A percentile compares a stretch with the other conserved stretches of the same genome.
These are phyloP conservation scores for Tillandsia fasciculata DNA, from an alignment of 176 grass and related monocot genomes.

Conservation along the genomic window DNA sequence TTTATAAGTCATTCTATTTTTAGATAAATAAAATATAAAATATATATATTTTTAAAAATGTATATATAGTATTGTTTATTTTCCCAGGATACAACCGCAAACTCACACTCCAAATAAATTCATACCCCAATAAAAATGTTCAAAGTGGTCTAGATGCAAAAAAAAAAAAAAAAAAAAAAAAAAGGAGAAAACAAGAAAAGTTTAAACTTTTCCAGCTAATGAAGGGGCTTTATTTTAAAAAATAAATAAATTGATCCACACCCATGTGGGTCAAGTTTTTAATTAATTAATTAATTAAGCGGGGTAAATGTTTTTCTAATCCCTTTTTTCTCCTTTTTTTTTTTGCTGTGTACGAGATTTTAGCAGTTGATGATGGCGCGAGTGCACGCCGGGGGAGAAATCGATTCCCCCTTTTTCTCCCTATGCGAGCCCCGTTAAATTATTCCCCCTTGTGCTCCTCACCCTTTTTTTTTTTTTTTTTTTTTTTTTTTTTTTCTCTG, in stretches of 20 bases:
- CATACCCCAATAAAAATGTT: not conserved
- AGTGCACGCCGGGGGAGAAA: constrained; percentile 40
- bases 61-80: too few species aligned
- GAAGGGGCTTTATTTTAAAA: not conserved
- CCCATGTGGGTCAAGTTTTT: constrained; percentile 29
- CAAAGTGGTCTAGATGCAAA: constrained; percentile 1
- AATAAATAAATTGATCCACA: not conserved
- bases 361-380: constrained; percentile 38
- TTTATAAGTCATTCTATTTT: too few species aligned
- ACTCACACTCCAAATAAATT: too few species aligned
- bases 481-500: constrained; percentile 12
- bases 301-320: constrained; percentile 3
- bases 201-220: constrained; percentile 24
- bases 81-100: too few species aligned
- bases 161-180: not conserved
- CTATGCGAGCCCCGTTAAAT: constrained; percentile 17
- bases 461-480: constrained; percentile 22
- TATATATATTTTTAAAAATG: too few species aligned
- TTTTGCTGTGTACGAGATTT: constrained; percentile 24
- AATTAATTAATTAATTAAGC: constrained; percentile 5
- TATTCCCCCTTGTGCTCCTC: constrained; percentile 22
- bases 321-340: not conserved
- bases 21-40: too few species aligned
- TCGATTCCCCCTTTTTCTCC: not conserved
- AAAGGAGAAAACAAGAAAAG: not conserved